Conservation (phyloP, 2,329 filamentous ascomycete genomes). For the Fonsecaea erecta region DNA sequence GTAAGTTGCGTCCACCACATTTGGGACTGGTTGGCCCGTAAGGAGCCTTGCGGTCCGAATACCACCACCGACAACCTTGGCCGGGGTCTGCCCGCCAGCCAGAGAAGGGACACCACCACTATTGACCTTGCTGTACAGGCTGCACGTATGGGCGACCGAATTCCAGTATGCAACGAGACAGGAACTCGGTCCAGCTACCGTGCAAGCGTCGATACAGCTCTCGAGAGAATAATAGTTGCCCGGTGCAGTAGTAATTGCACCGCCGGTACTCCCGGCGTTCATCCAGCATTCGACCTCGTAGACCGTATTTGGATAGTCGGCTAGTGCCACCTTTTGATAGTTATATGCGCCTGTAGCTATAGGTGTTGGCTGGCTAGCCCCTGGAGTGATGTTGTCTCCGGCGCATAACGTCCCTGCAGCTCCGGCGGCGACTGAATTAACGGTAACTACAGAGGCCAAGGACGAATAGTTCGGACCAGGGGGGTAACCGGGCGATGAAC, state of each 20-base stretch:
- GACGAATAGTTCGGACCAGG: constrained; percentile 8
- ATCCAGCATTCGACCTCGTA: constrained; percentile 31
- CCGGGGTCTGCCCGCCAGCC: constrained; percentile 10
- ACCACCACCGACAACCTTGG: constrained; percentile 4
- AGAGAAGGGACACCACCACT: constrained; percentile 2
- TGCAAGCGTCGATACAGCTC: constrained; percentile 22
- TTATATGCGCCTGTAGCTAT: constrained; percentile 25
- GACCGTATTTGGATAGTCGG: constrained; percentile 8
- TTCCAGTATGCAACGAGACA: constrained; percentile 20
- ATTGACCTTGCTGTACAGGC: constrained; percentile 3
- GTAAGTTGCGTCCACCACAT: constrained; percentile 23
- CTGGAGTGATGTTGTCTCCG: constrained; percentile 10
- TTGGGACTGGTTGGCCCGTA: constrained; percentile 6
- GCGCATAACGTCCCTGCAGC: constrained; percentile 16
- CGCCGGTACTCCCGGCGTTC: background rate
- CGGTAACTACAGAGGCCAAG: constrained; percentile 4
- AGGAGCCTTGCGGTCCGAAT: constrained; percentile 20
- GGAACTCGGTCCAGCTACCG: background rate
- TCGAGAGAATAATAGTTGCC: constrained; percentile 17
- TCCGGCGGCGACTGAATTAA: background rate
- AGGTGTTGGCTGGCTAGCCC: constrained; percentile 2
- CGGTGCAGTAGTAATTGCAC: background rate
- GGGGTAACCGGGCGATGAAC: background rate
- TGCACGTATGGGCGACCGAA: background rate
- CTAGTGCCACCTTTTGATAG: constrained; percentile 26